phyloP scores from a whole-genome alignment of 495 filamentous ascomycete species.

The Tuber indicum region DNA sequence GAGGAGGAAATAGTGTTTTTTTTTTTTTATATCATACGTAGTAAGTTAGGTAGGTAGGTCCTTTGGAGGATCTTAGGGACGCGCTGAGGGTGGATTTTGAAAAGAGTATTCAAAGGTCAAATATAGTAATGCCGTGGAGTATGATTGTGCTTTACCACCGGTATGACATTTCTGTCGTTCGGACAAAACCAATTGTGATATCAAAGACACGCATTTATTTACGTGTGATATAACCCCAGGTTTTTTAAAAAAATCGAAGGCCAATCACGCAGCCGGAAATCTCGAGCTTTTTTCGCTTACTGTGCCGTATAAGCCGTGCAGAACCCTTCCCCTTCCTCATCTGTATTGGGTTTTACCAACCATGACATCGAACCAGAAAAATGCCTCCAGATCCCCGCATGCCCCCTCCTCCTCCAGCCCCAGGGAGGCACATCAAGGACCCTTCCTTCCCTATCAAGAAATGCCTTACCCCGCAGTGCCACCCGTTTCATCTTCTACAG shows the following conservation, averaged over 20 bases:
- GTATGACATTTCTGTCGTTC: background rate
- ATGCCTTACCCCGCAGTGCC: background rate
- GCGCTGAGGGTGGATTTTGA: background rate
- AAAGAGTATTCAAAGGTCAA: no score
- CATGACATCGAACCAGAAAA: background rate
- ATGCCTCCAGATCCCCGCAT: background rate
- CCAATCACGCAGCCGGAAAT: background rate
- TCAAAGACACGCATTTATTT: background rate
- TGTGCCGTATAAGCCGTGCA: background rate
- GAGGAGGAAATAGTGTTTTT: background rate
- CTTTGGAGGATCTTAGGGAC: background rate
- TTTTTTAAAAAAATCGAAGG: background rate
- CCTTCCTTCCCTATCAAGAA: background rate
- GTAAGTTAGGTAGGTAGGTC: no score
- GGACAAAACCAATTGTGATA: background rate
- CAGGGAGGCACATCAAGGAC: background rate
- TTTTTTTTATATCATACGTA: no score
- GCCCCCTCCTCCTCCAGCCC: background rate
- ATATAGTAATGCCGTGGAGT: background rate
- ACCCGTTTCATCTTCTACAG: background rate
- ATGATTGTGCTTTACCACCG: background rate
- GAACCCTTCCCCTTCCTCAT: background rate
- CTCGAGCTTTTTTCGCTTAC: background rate
- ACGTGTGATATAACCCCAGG: background rate
- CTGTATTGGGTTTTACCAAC: background rate